phyloP scores from a whole-genome alignment of 2,329 filamentous ascomycete genomes.

The Aspergillus sp. region DNA sequence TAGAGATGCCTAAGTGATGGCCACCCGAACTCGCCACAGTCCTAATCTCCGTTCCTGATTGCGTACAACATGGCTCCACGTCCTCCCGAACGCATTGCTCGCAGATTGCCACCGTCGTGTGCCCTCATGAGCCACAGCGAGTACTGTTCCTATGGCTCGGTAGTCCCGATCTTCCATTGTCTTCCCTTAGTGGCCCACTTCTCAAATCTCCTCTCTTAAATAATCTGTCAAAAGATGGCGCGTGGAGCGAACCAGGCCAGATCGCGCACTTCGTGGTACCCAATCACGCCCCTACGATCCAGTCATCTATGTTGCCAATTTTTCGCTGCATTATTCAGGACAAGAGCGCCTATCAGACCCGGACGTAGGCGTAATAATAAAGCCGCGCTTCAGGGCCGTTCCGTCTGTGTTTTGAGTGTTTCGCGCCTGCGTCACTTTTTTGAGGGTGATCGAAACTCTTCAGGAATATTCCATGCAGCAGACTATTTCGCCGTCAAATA shows the following conservation, averaged over 20 bases:
- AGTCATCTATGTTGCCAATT: constrained; percentile 21
- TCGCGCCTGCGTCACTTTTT: neutral
- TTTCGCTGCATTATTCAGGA: constrained; percentile 5
- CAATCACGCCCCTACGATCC: constrained; percentile 13
- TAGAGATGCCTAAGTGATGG: neutral
- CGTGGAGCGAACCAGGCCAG: constrained; percentile 12
- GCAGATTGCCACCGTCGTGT: constrained; percentile 1
- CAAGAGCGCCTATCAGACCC: neutral
- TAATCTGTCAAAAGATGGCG: constrained; percentile 14
- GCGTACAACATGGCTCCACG: neutral
- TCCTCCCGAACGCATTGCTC: neutral
- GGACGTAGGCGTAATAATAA: neutral
- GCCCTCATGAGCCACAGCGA: neutral
- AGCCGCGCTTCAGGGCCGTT: constrained; percentile 2
- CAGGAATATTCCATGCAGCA: constrained; percentile 8
- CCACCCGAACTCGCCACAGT: neutral
- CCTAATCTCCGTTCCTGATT: constrained; percentile 1
- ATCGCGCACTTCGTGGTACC: constrained; percentile 2
- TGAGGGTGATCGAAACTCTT: neutral
- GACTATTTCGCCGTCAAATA: neutral
- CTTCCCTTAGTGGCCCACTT: constrained; percentile 1
- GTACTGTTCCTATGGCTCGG: neutral
- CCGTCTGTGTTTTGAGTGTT: neutral
- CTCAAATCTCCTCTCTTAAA: neutral
- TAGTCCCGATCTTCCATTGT: constrained; percentile 2